Conservation (phyloP, 345 rosid genomes). For the Passiflora organensis region DNA sequence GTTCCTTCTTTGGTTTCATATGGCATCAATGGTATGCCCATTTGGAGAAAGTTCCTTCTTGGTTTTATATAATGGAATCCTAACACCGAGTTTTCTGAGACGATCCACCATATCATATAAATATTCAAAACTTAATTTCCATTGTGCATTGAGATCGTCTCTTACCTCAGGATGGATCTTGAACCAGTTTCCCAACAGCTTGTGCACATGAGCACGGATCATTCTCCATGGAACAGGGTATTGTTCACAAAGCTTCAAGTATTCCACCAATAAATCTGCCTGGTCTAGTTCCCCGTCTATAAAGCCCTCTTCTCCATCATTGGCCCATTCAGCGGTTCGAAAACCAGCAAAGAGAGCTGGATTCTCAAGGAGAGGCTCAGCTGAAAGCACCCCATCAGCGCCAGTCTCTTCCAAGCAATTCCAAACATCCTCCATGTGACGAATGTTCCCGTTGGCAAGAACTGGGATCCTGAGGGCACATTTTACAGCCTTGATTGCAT, state of each 20-base stretch:
- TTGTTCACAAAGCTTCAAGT: constrained; percentile 75
- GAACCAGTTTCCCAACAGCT: constrained; percentile 89
- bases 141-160: constrained; percentile 69
- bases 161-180: constrained; percentile 68
- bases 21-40: too few relatives aligned
- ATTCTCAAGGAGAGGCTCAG: constrained; percentile 89
- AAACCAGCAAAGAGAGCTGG: constrained; percentile 89
- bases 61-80: constrained; percentile 71
- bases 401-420: constrained; percentile 67
- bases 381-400: constrained; percentile 89
- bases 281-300: constrained; percentile 67
- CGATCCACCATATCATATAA: constrained; percentile 57
- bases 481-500: constrained; percentile 77
- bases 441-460: constrained; percentile 85
- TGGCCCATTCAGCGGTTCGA: constrained; percentile 60
- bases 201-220: constrained; percentile 82
- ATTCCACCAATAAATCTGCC: constrained; percentile 64
- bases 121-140: constrained; percentile 70
- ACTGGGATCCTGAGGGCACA: constrained; percentile 66
- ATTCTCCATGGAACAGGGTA: constrained; percentile 95
- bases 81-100: constrained; percentile 54
- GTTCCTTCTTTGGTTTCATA: too few relatives aligned
- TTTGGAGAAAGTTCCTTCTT: constrained; percentile 20
- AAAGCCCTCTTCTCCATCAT: constrained; percentile 31
- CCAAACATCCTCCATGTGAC: constrained; percentile 72